Conservation (phyloP, 2,329 filamentous ascomycete genomes). For the Trichophyton verrucosum region DNA sequence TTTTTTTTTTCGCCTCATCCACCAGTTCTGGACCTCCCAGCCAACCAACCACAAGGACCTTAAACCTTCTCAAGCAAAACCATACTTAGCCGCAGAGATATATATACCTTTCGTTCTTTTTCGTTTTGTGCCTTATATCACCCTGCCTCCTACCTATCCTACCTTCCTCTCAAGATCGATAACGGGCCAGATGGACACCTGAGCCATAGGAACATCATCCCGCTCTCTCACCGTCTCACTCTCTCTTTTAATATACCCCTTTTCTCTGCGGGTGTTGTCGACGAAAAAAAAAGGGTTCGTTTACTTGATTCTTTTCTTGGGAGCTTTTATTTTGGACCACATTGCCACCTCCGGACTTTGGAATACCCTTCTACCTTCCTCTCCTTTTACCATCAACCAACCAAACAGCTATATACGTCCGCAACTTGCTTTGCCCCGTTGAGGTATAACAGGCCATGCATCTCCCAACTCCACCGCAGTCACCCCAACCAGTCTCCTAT, state of each 20-base stretch:
- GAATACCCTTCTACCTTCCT: background rate
- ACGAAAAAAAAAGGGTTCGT: background rate
- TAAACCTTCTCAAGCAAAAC: background rate
- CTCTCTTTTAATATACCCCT: background rate
- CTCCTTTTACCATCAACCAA: background rate
- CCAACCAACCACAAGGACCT: background rate
- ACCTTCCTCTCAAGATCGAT: background rate
- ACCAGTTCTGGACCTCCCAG: slow-evolving; percentile 2
- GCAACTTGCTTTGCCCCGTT: background rate
- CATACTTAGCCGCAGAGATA: background rate
- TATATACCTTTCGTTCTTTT: background rate
- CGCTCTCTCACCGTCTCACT: background rate
- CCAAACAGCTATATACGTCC: background rate
- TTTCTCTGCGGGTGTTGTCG: background rate
- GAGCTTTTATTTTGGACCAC: background rate
- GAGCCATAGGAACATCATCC: background rate
- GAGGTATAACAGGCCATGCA: slow-evolving; percentile 18
- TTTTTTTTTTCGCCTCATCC: background rate
- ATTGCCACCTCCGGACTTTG: background rate
- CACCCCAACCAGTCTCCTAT: slow-evolving; percentile 30
- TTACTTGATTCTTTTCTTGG: background rate
- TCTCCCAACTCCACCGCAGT: slow-evolving; percentile 35
- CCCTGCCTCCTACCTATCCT: background rate
- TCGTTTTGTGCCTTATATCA: background rate
- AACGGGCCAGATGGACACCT: slow-evolving; percentile 2